These are phyloP conservation scores for Globisporangium canariense DNA, from an alignment of 352 stramenopile genomes.

Conservation along the genomic window DNA sequence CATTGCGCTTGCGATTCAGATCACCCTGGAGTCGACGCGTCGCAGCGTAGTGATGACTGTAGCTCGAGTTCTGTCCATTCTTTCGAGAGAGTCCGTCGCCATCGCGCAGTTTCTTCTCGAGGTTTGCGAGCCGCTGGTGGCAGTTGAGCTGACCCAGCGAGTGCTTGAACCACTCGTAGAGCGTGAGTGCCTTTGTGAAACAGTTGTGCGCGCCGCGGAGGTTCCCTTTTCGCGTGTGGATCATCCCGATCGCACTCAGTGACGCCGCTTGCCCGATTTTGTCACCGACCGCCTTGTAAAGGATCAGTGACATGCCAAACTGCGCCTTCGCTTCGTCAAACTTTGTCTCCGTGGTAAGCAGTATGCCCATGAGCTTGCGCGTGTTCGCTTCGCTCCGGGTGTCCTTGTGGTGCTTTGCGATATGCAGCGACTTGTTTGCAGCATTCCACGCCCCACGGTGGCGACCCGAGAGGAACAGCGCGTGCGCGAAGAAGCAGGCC, in stretches of 20 bases:
- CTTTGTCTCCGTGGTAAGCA: constrained; percentile 80
- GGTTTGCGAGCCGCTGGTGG: constrained; percentile 72
- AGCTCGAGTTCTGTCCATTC: constrained; percentile 46
- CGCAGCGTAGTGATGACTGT: constrained; percentile 80
- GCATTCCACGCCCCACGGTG: constrained; percentile 72
- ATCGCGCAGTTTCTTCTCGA: constrained; percentile 83
- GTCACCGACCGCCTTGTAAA: constrained; percentile 71
- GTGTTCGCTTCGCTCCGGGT: constrained; percentile 66
- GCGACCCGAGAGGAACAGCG: constrained; percentile 68
- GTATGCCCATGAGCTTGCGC: constrained; percentile 72
- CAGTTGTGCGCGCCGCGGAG: constrained; percentile 71
- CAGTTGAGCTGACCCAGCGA: constrained; percentile 75
- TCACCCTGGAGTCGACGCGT: constrained; percentile 73
- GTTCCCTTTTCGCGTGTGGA: constrained; percentile 78
- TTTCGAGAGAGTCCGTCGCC: constrained; percentile 56
- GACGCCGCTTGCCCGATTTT: constrained; percentile 75
- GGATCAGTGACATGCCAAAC: constrained; percentile 68
- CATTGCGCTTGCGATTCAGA: constrained; percentile 74
- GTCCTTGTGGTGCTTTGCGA: constrained; percentile 73
- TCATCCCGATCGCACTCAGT: constrained; percentile 77
- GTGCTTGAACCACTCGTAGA: constrained; percentile 86
- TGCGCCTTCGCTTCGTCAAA: constrained; percentile 81
- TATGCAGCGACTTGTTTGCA: constrained; percentile 67
- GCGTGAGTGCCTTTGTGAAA: constrained; percentile 73
- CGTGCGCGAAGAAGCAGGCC: constrained; percentile 70